Conservation (phyloP, 768 basidiomycete species). For the Russula sp. region DNA sequence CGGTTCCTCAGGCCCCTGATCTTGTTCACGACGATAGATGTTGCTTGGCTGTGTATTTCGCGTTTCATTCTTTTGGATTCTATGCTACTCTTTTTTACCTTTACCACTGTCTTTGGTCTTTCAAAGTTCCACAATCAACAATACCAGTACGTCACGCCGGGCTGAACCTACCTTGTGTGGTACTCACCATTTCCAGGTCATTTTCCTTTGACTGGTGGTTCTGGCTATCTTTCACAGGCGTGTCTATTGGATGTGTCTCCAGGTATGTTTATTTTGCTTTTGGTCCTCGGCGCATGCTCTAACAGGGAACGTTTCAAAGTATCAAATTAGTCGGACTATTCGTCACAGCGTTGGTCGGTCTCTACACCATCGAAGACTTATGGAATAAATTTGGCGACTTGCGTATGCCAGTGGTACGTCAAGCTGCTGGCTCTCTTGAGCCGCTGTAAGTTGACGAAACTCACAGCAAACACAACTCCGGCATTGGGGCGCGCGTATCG, state of each 20-base stretch:
- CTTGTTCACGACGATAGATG: conserved; percentile 48
- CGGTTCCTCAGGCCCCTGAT: background rate
- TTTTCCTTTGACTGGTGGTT: conserved; percentile 98
- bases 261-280: conserved; percentile 43
- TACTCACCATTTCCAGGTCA: conserved; percentile 44
- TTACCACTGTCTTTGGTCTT: conserved; percentile 91
- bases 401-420: conserved; percentile 78
- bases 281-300: background rate
- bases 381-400: conserved; percentile 99
- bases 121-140: conserved; percentile 98
- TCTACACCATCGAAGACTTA: conserved; percentile 96
- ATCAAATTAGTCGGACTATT: conserved; percentile 97
- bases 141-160: conserved; percentile 58
- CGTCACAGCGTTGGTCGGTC: conserved; percentile 87
- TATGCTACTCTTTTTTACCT: conserved; percentile 98
- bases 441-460: conserved; percentile 8
- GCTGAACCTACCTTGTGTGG: background rate
- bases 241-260: conserved; percentile 92
- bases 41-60: conserved; percentile 95
- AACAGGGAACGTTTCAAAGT: conserved; percentile 36
- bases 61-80: conserved; percentile 97
- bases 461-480: conserved; percentile 74
- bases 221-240: conserved; percentile 90
- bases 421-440: background rate
- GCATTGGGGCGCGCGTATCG: conserved; percentile 86